Evolutionary conservation across 495 filamentous ascomycete genomes (phyloP).

Genomic region (Xylaria grammica): DNA sequence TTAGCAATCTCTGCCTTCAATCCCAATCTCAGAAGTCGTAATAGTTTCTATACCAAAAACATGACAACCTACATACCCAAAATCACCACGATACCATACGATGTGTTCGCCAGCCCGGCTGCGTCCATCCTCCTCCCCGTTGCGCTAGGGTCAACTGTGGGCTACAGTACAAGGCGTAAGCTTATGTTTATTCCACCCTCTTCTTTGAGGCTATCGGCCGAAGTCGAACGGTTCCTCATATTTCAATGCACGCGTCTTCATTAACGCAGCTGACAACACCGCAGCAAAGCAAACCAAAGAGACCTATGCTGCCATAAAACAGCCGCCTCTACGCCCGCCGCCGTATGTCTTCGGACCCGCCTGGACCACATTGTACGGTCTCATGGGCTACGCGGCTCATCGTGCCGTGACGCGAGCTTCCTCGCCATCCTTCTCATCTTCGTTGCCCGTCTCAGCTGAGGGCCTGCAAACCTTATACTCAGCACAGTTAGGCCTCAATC

Average conservation of each 20-base stretch:
- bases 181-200: constrained; percentile 8
- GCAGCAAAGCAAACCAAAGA: constrained; percentile 62
- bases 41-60: constrained; percentile 20
- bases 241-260: not conserved
- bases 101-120: constrained; percentile 68
- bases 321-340: constrained; percentile 82
- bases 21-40: not conserved
- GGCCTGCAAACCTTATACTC: constrained; percentile 69
- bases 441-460: constrained; percentile 35
- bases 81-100: constrained; percentile 62
- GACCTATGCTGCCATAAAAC: constrained; percentile 69
- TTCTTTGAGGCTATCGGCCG: not conserved
- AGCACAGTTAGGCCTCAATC: constrained; percentile 80
- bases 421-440: constrained; percentile 38
- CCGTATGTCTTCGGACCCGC: constrained; percentile 79
- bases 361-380: constrained; percentile 85
- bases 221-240: not conserved
- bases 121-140: constrained; percentile 73
- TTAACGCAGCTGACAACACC: constrained; percentile 18
- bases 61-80: constrained; percentile 73
- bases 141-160: constrained; percentile 65
- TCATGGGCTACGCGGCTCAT: constrained; percentile 89
- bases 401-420: constrained; percentile 65
- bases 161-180: constrained; percentile 64
- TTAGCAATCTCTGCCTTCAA: not conserved